Evolutionary conservation across 495 filamentous ascomycete species (phyloP).

Genomic region (Penicillium lividum): DNA sequence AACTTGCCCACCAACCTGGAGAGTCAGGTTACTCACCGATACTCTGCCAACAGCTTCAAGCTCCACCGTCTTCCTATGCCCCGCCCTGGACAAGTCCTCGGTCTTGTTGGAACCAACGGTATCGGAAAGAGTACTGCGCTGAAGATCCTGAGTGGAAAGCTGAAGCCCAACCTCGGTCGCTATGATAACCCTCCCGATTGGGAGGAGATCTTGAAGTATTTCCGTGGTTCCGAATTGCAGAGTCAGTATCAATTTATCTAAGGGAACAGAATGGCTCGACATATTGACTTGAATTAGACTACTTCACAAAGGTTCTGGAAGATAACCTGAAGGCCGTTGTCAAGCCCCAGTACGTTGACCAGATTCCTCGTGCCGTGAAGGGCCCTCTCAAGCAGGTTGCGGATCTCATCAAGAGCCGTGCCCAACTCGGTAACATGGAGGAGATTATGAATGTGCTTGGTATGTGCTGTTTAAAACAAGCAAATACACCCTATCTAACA

Average conservation of each 20-base stretch:
- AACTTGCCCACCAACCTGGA: conserved; percentile 98
- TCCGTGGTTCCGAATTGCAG: conserved; percentile 94
- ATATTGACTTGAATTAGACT: conserved; percentile 58
- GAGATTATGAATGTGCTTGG: conserved; percentile 82
- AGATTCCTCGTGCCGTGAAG: conserved; percentile 89
- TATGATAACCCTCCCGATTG: conserved; percentile 97
- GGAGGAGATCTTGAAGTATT: conserved; percentile 98
- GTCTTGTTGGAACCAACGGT: conserved; percentile 97
- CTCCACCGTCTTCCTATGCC: conserved; percentile 94
- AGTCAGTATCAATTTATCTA: conserved; percentile 55
- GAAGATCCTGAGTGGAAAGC: conserved; percentile 96
- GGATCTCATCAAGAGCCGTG: conserved; percentile 69
- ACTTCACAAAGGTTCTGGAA: conserved; percentile 97
- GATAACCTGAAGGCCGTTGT: conserved; percentile 95
- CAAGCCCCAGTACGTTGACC: conserved; percentile 99
- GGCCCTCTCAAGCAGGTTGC: conserved; percentile 74
- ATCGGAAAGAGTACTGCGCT: conserved; percentile 98
- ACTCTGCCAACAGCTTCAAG: conserved; percentile 99
- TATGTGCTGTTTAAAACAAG: conserved; percentile 30
- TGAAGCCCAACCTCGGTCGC: conserved; percentile 94
- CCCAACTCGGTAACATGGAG: conserved; percentile 77
- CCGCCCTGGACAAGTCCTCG: conserved; percentile 92
- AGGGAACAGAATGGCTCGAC: background rate
- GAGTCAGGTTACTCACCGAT: conserved; percentile 95
- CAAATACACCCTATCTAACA: background rate